These are phyloP conservation scores for Fagopyrum homotropicum DNA, from an alignment of 148 eudicot species.

Conservation along the genomic window DNA sequence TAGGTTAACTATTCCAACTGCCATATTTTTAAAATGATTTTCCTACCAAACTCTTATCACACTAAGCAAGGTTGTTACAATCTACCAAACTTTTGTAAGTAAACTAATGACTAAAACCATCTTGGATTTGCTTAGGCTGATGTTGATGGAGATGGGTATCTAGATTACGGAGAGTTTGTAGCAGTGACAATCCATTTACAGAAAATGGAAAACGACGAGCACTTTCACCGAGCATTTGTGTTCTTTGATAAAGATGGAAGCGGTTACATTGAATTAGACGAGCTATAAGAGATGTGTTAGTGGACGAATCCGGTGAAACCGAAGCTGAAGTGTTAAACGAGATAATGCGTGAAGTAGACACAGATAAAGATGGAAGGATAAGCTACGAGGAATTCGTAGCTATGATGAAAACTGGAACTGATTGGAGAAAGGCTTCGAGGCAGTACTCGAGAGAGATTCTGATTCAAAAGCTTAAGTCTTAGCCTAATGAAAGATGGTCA, in stretches of 20 bases:
- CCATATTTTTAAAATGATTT: background rate
- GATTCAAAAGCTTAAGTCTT: slow-evolving; percentile 66
- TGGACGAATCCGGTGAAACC: slow-evolving; percentile 62
- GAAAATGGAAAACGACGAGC: slow-evolving; percentile 90
- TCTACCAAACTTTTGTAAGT: background rate
- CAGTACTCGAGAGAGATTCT: slow-evolving; percentile 74
- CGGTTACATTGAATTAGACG: slow-evolving; percentile 78
- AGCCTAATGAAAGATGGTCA: slow-evolving; percentile 89
- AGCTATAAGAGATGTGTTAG: slow-evolving; percentile 62
- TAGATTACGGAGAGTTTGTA: slow-evolving; percentile 94
- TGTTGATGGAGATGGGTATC: slow-evolving; percentile 77
- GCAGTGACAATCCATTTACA: slow-evolving; percentile 92
- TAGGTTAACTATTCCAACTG: slow-evolving; percentile 11
- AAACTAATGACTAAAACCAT: background rate
- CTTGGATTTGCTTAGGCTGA: slow-evolving; percentile 55
- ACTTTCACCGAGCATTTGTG: slow-evolving; percentile 76
- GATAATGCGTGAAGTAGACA: slow-evolving; percentile 87
- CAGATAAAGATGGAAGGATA: slow-evolving; percentile 72
- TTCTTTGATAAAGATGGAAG: slow-evolving; percentile 81
- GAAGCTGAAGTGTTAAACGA: slow-evolving; percentile 60
- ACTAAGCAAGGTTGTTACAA: background rate
- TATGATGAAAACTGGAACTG: slow-evolving; percentile 93
- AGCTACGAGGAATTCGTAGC: slow-evolving; percentile 80
- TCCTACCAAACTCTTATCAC: background rate
- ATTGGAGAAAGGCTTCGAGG: slow-evolving; percentile 91